A percentile compares a stretch with the other conserved stretches of the same genome.
Conservation (phyloP, 169 alveolate species). For the Plasmodium gaboni region DNA sequence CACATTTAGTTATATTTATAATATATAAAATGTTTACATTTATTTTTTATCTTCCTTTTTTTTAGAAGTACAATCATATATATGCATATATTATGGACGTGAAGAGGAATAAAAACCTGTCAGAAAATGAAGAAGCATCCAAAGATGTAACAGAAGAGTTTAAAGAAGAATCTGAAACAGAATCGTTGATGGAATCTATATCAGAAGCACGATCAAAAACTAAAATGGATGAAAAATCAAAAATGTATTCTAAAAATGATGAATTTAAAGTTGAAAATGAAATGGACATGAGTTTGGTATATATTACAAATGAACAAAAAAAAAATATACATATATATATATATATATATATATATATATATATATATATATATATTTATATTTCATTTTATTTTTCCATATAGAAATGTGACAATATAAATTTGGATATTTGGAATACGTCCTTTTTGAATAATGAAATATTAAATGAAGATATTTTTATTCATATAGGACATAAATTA, state of each 20-base stretch:
- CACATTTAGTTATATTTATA: background rate
- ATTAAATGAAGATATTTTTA: conserved; percentile 36
- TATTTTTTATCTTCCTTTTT: background rate
- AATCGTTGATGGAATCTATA: conserved; percentile 54
- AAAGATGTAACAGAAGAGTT: conserved; percentile 5
- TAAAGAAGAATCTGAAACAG: conserved; percentile 60
- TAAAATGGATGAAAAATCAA: conserved; percentile 10
- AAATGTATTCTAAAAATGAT: conserved; percentile 1
- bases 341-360: conserved; percentile 2
- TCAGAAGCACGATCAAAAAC: conserved; percentile 18
- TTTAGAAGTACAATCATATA: conserved; percentile 64
- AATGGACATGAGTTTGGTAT: conserved; percentile 56
- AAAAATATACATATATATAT: background rate
- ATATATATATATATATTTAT: background rate
- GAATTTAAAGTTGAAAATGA: conserved; percentile 9
- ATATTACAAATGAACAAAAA: background rate
- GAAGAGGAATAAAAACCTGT: conserved; percentile 9
- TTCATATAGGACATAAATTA: conserved; percentile 38
- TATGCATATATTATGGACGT: conserved; percentile 69
- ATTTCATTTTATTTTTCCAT: conserved; percentile 9
- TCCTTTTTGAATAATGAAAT: conserved; percentile 19
- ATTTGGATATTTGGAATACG: conserved; percentile 20
- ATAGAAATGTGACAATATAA: conserved; percentile 22
- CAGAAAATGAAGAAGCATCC: conserved; percentile 10
- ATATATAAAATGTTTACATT: background rate